Evolutionary conservation across 23 red algal genomes (phyloP).

Genomic region (Gracilaria gracilis): DNA sequence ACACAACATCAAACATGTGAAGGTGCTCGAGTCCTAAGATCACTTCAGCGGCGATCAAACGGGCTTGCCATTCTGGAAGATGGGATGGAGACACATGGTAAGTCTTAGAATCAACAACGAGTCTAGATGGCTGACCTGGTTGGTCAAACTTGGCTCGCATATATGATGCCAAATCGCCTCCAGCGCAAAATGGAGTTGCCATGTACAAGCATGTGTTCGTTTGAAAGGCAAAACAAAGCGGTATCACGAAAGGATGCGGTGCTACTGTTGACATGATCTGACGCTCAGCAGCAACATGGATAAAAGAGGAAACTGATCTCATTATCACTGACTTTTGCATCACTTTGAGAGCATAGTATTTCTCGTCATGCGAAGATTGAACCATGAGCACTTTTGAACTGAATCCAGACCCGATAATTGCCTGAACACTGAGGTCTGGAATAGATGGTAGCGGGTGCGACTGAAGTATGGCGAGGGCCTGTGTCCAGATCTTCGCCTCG

Average conservation of each 20-base stretch:
- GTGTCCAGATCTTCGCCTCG: slow-evolving; percentile 27
- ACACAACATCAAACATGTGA: slow-evolving; percentile 81
- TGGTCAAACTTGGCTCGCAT: slow-evolving; percentile 40
- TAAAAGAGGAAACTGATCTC: slow-evolving; percentile 39
- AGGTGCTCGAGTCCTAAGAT: slow-evolving; percentile 87
- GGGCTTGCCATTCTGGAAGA: slow-evolving; percentile 63
- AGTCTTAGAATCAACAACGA: slow-evolving; percentile 3
- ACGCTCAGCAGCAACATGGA: slow-evolving; percentile 79
- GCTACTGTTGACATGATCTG: slow-evolving; percentile 58
- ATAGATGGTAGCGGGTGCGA: background rate
- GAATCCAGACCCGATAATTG: slow-evolving; percentile 65
- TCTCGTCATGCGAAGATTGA: slow-evolving; percentile 17
- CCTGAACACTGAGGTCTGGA: slow-evolving; percentile 15
- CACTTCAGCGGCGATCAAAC: slow-evolving; percentile 80
- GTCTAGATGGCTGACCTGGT: background rate
- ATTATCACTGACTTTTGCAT: slow-evolving; percentile 57
- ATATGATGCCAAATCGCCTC: slow-evolving; percentile 81
- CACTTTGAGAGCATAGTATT: slow-evolving; percentile 76
- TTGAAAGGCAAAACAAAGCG: slow-evolving; percentile 88
- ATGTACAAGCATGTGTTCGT: slow-evolving; percentile 80
- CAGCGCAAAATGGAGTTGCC: slow-evolving; percentile 78
- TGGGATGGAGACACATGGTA: slow-evolving; percentile 11
- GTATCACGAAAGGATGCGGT: slow-evolving; percentile 84
- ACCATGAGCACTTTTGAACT: slow-evolving; percentile 68
- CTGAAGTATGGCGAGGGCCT: slow-evolving; percentile 21